A percentile compares a stretch with the other conserved stretches of the same genome.
These are phyloP conservation scores for Rhynchosporium graminicola DNA, from an alignment of 2,329 filamentous ascomycete genomes.

Conservation along the genomic window DNA sequence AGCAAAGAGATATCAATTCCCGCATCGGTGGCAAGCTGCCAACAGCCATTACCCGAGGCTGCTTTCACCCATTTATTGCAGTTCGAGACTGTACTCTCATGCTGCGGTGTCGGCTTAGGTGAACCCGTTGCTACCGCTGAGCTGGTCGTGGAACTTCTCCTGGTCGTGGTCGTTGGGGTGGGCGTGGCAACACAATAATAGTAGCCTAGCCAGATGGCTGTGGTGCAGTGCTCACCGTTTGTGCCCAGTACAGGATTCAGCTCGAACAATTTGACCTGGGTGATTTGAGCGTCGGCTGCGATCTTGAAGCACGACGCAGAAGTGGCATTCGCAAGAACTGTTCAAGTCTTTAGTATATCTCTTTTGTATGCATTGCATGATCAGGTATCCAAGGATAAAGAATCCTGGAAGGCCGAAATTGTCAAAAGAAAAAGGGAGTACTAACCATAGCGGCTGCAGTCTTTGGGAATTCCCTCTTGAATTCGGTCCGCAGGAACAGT, in stretches of 20 bases:
- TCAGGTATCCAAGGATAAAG: not conserved
- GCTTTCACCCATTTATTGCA: constrained; percentile 1
- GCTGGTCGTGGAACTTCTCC: not conserved
- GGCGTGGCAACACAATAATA: not conserved
- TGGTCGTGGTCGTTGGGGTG: not conserved
- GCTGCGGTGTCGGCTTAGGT: not conserved
- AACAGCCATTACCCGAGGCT: not conserved
- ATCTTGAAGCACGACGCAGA: not conserved
- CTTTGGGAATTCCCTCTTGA: not conserved
- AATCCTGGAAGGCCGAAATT: not conserved
- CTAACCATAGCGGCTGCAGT: constrained; percentile 1
- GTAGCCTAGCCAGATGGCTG: not conserved
- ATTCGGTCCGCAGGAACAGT: not conserved
- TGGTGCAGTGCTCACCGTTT: not conserved
- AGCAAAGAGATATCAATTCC: not conserved
- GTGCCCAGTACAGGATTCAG: not conserved
- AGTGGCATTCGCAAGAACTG: not conserved
- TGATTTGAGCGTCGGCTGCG: not conserved
- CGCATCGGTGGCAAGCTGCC: not conserved
- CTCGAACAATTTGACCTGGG: not conserved
- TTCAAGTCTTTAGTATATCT: not conserved
- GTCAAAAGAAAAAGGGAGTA: not conserved
- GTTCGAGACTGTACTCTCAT: not conserved
- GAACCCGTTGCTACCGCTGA: not conserved
- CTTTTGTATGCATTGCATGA: not conserved